Evolutionary conservation across 108 stramenopile species (phyloP).

Genomic region (Schizochytrium sp.): DNA sequence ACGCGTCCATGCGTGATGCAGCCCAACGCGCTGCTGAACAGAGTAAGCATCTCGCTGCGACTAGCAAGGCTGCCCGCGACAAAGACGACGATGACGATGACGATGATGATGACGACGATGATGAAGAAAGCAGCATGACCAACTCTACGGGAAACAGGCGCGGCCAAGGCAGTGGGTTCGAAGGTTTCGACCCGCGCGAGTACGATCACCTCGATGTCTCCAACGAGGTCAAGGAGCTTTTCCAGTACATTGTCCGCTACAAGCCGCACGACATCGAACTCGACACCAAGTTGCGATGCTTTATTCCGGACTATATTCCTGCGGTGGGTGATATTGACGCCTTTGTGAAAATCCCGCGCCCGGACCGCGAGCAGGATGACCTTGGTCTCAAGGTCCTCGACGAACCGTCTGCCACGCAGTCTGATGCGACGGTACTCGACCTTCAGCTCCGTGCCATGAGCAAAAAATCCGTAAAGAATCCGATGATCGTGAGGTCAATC

Average conservation of each 20-base stretch:
- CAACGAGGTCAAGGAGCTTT: constrained; percentile 43
- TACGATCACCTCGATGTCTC: constrained; percentile 20
- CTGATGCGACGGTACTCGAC: constrained; percentile 66
- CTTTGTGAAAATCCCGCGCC: constrained; percentile 66
- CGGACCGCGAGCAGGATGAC: constrained; percentile 54
- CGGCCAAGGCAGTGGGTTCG: not conserved
- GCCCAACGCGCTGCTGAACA: not conserved
- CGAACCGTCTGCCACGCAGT: constrained; percentile 61
- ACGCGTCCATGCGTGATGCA: not conserved
- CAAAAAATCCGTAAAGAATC: constrained; percentile 40
- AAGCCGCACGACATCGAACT: constrained; percentile 65
- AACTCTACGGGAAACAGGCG: not conserved
- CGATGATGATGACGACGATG: constrained; percentile 8
- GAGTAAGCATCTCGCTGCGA: not conserved
- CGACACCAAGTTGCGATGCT: constrained; percentile 62
- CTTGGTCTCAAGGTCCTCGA: constrained; percentile 61
- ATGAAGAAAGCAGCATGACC: not conserved
- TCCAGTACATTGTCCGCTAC: constrained; percentile 52
- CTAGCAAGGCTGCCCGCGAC: not conserved
- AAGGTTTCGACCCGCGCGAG: not conserved
- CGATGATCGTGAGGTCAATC: constrained; percentile 46
- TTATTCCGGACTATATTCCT: constrained; percentile 69
- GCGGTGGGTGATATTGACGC: constrained; percentile 73
- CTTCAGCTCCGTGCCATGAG: constrained; percentile 60
- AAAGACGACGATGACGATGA: not conserved